phyloP scores from a whole-genome alignment of 2,329 filamentous ascomycete genomes.

The Claviceps quebecensis region DNA sequence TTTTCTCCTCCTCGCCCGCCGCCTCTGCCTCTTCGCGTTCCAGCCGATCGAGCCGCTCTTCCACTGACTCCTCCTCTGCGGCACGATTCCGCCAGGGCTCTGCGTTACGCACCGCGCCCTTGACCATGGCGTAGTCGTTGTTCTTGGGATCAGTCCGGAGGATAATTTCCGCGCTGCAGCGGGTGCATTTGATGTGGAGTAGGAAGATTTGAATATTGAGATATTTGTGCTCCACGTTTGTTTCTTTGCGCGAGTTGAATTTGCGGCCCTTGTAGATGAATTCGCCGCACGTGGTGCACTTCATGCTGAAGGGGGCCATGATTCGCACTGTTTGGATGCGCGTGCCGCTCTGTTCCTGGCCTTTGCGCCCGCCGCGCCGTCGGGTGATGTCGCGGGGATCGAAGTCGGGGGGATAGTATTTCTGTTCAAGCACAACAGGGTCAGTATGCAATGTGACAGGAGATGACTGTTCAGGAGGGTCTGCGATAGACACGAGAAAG shows the following conservation, averaged over 20 bases:
- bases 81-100: slow-evolving; percentile 66
- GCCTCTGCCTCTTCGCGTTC: slow-evolving; percentile 59
- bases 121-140: slow-evolving; percentile 72
- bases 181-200: slow-evolving; percentile 72
- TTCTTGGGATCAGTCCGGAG: slow-evolving; percentile 93
- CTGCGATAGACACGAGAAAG: neutral
- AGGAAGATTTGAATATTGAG: slow-evolving; percentile 74
- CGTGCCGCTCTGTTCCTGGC: slow-evolving; percentile 43
- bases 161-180: slow-evolving; percentile 75
- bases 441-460: neutral
- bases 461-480: no score
- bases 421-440: slow-evolving; percentile 14
- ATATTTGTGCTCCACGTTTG: slow-evolving; percentile 75
- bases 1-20: slow-evolving; percentile 54
- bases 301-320: slow-evolving; percentile 43
- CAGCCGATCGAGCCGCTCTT: slow-evolving; percentile 71
- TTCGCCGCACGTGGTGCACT: slow-evolving; percentile 42
- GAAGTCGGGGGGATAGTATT: slow-evolving; percentile 66
- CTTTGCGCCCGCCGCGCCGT: slow-evolving; percentile 38
- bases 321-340: slow-evolving; percentile 77
- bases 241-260: slow-evolving; percentile 92
- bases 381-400: slow-evolving; percentile 71
- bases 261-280: slow-evolving; percentile 90
- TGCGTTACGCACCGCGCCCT: slow-evolving; percentile 81
- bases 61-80: slow-evolving; percentile 65